A percentile compares a stretch with the other conserved stretches of the same genome.
These are phyloP conservation scores for Lyophyllum semitale DNA, from an alignment of 768 basidiomycete species.

Conservation along the genomic window DNA sequence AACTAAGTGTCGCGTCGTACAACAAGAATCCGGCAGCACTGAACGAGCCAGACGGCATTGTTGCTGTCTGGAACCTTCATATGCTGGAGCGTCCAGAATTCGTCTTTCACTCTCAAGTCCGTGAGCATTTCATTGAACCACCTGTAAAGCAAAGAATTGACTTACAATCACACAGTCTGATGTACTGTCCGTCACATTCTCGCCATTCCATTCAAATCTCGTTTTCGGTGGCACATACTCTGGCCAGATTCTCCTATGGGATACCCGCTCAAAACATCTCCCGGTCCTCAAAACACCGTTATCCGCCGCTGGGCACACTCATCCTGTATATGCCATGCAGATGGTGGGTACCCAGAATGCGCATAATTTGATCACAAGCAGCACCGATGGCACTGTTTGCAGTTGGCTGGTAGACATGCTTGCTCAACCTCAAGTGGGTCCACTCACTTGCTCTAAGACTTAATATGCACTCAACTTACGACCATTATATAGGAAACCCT, in stretches of 20 bases:
- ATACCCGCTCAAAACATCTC: constrained; percentile 93
- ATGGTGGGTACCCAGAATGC: constrained; percentile 99
- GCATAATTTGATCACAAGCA: constrained; percentile 94
- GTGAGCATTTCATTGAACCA: constrained; percentile 24
- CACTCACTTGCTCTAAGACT: background rate
- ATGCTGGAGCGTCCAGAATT: constrained; percentile 95
- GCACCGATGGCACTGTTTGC: constrained; percentile 96
- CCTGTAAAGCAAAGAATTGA: constrained; percentile 11
- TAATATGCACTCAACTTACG: background rate
- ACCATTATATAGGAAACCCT: constrained; percentile 76
- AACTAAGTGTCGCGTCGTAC: constrained; percentile 93
- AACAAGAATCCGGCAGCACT: constrained; percentile 94
- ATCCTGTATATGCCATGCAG: constrained; percentile 97
- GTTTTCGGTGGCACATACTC: constrained; percentile 99
- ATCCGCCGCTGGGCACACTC: constrained; percentile 95
- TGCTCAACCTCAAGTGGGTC: constrained; percentile 87
- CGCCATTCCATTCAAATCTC: constrained; percentile 96
- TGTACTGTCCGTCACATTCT: constrained; percentile 94
- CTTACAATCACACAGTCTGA: constrained; percentile 69
- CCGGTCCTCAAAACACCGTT: constrained; percentile 96
- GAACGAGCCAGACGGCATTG: constrained; percentile 96
- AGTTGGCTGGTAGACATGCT: constrained; percentile 99
- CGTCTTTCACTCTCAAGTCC: constrained; percentile 95
- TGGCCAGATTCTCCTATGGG: constrained; percentile 97
- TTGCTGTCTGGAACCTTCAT: constrained; percentile 97